These are phyloP conservation scores for Cystofilobasidium capitatum DNA, from an alignment of 768 basidiomycete genomes.

Conservation along the genomic window DNA sequence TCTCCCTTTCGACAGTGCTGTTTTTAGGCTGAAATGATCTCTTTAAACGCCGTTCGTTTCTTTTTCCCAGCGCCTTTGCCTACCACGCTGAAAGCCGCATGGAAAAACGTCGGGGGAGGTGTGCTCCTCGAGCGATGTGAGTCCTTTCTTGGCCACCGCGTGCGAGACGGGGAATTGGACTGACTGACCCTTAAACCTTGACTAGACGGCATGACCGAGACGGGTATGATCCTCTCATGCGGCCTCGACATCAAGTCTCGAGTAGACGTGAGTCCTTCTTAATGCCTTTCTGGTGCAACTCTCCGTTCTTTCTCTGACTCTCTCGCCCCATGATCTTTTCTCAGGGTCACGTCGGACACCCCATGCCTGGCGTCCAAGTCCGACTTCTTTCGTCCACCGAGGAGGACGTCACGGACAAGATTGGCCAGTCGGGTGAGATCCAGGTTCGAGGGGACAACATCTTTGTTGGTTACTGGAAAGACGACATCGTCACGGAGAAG, in stretches of 20 bases:
- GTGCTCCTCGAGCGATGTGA: slow-evolving; percentile 31
- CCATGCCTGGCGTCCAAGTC: slow-evolving; percentile 32
- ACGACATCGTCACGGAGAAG: slow-evolving; percentile 31
- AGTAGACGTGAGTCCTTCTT: slow-evolving; percentile 28
- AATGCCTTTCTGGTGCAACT: not conserved
- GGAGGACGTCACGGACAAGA: slow-evolving; percentile 28
- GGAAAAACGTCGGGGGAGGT: slow-evolving; percentile 34
- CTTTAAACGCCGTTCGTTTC: not conserved
- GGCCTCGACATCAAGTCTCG: slow-evolving; percentile 29
- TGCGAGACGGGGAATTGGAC: no score
- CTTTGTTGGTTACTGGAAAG: slow-evolving; percentile 33
- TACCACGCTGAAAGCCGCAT: slow-evolving; percentile 33
- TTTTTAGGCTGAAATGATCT: not conserved
- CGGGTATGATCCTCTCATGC: slow-evolving; percentile 32
- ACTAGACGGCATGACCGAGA: slow-evolving; percentile 37
- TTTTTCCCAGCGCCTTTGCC: slow-evolving; percentile 31
- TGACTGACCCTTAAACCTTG: not conserved
- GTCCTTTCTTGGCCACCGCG: not conserved
- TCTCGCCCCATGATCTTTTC: not conserved
- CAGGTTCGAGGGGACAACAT: slow-evolving; percentile 33
- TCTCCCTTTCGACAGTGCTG: no score
- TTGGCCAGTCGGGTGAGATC: slow-evolving; percentile 33
- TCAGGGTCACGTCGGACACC: slow-evolving; percentile 35
- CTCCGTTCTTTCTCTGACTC: not conserved
- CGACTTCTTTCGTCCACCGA: slow-evolving; percentile 31